Base-by-base conservation (phyloP, 345 rosid genomes). In the Rhizophora apiculata region DNA sequence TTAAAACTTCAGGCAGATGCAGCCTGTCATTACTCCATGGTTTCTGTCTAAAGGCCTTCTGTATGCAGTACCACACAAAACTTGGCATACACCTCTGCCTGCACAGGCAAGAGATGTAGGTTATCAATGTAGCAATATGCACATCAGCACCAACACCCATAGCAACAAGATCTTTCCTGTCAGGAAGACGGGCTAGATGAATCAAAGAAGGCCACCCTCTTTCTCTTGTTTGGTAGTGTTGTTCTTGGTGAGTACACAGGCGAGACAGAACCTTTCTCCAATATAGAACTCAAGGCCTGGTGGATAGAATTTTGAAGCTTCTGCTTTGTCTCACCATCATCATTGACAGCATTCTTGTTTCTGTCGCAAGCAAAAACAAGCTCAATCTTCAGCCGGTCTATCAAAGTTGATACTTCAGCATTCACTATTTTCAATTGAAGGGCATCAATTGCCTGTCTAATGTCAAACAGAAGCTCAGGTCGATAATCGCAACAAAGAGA, bases 371-470 rank as follows among this genome's bases (percentile, higher is more conserved):
- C 65, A 55, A 86, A 46, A 11, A 80, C 65, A 48, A 83, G 31
- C 51, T 67, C 70, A 29, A 51, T 72, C 73, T 80, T 83, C 78
- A 83, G 36, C 67, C 84, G 76, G 64, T 75, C 77, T 62, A 68
- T 84, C 30, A 78, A 63, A 21, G 87, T 86, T 62, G 85, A 79
- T 16, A 80, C 71, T 67, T 86, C 87, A 67, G 83, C 80, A 39
- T 68, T 72, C 52, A 72, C 56, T 29, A 82, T 61, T 4, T 74
- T 74, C 24, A 85, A 48, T 15, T 75, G 83, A 34, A 81, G 83
- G 66, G 76, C 31, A 6, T 74, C 79, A 21, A 85, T 67, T 54
- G 77, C 82, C 68, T 54, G 69, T 70, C 79, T 68, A 64, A 83
- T 58, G 57, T 82, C 79, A 18, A 81, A 78, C 49, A 85, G 67